These are phyloP conservation scores for Pythium volutum DNA, from an alignment of 352 stramenopile species.

Conservation along the genomic window DNA sequence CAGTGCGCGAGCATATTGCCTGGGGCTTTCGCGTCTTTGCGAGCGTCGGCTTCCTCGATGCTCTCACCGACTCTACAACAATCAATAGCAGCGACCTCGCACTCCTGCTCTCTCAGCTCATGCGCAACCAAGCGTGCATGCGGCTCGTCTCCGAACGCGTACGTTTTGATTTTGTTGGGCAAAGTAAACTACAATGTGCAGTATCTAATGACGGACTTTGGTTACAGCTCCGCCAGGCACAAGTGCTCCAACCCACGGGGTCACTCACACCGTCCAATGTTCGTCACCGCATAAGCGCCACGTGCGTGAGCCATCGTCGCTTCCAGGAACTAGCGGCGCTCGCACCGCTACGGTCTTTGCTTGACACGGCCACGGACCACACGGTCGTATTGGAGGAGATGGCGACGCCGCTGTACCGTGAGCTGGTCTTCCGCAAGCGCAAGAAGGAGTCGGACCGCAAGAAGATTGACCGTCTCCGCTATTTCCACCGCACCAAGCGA, in stretches of 20 bases:
- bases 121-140: slow-evolving; percentile 43
- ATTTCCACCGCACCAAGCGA: slow-evolving; percentile 42
- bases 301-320: slow-evolving; percentile 39
- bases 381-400: slow-evolving; percentile 60
- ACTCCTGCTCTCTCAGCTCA: slow-evolving; percentile 50
- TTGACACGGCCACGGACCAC: slow-evolving; percentile 38
- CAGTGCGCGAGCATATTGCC: slow-evolving; percentile 46
- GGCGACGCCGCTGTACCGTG: slow-evolving; percentile 45
- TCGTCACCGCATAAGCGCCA: slow-evolving; percentile 24
- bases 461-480: slow-evolving; percentile 50
- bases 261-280: slow-evolving; percentile 21
- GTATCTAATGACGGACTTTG: no score
- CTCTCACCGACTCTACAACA: slow-evolving; percentile 26
- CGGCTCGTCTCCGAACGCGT: slow-evolving; percentile 53
- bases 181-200: no score
- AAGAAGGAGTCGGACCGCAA: slow-evolving; percentile 48
- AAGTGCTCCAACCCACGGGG: slow-evolving; percentile 36
- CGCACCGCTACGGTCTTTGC: slow-evolving; percentile 38
- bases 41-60: slow-evolving; percentile 51
- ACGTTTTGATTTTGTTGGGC: no score
- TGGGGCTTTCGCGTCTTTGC: slow-evolving; percentile 61
- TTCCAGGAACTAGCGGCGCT: slow-evolving; percentile 47
- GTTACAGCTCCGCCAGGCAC: slow-evolving; percentile 43
- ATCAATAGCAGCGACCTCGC: slow-evolving; percentile 41
- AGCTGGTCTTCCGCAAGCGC: slow-evolving; percentile 41